phyloP scores from a whole-genome alignment of 2,329 filamentous ascomycete species.

The Diplodia sapinea region DNA sequence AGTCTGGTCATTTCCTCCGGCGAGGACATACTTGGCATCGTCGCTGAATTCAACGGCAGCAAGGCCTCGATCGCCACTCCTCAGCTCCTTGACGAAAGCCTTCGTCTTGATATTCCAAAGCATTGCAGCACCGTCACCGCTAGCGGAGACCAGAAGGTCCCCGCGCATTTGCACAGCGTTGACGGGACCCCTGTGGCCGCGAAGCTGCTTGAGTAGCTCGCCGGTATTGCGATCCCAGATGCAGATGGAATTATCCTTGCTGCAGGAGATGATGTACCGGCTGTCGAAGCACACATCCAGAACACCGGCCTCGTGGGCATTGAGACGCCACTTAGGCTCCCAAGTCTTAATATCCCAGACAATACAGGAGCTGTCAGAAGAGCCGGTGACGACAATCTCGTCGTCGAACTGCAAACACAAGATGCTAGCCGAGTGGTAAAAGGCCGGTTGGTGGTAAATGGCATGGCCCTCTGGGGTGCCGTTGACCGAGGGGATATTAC shows the following conservation, averaged over 20 bases:
- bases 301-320: constrained; percentile 83
- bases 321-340: constrained; percentile 77
- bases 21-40: constrained; percentile 90
- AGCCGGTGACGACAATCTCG: constrained; percentile 90
- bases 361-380: constrained; percentile 89
- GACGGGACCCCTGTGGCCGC: constrained; percentile 87
- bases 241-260: constrained; percentile 92
- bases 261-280: constrained; percentile 93
- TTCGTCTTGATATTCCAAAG: constrained; percentile 94
- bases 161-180: constrained; percentile 96
- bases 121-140: constrained; percentile 90
- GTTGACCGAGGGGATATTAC: constrained; percentile 53
- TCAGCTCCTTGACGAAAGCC: constrained; percentile 86
- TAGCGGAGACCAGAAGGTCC: constrained; percentile 90
- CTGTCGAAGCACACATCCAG: constrained; percentile 93
- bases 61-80: constrained; percentile 87
- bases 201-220: constrained; percentile 74
- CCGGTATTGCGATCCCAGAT: constrained; percentile 90
- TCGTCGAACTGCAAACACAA: constrained; percentile 95
- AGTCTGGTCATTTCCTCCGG: constrained; percentile 91
- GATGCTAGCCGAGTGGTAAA: constrained; percentile 89
- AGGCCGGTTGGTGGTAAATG: constrained; percentile 54
- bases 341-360: constrained; percentile 87
- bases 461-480: constrained; percentile 53
- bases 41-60: constrained; percentile 96